Percentiles rank a stretch among this genome's conserved stretches.
phyloP scores from a whole-genome alignment of 202 grass and related monocot species.

The Setaria viridis region DNA sequence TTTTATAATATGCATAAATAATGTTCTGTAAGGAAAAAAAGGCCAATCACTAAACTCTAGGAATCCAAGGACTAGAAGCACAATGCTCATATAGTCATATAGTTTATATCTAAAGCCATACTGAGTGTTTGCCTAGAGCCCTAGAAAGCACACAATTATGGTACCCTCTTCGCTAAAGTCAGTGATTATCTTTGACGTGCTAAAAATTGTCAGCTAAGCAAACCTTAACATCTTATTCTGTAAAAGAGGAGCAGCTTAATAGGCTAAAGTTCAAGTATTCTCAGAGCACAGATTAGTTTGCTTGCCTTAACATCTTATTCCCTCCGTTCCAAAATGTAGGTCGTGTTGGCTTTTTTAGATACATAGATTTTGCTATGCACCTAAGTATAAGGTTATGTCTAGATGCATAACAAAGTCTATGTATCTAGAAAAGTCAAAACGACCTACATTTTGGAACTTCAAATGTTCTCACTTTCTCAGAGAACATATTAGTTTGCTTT shows the following conservation, averaged over 20 bases:
- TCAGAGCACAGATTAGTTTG: no score
- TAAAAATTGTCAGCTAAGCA: constrained; percentile 12
- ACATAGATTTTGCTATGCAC: no score
- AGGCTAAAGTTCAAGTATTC: no score
- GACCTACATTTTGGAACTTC: no score
- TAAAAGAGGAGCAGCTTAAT: not conserved
- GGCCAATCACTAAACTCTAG: not conserved
- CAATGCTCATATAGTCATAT: not conserved
- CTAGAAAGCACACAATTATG: not conserved
- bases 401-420: no score
- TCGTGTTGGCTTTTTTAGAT: no score
- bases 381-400: no score
- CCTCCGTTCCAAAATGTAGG: no score
- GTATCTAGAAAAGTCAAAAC: no score
- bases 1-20: no score
- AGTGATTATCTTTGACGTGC: constrained; percentile 10
- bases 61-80: constrained; percentile 5
- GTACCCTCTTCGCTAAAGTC: not conserved
- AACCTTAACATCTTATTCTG: not conserved
- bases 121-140: not conserved
- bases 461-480: constrained; percentile 11
- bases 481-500: constrained; percentile 25
- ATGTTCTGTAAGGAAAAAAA: not conserved
- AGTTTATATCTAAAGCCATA: constrained; percentile 9
- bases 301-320: not conserved